Evolutionary conservation across 257 asterid genomes (phyloP), one percentile per base, ranked within the genome.

Genomic region (Coffea canephora): DNA sequence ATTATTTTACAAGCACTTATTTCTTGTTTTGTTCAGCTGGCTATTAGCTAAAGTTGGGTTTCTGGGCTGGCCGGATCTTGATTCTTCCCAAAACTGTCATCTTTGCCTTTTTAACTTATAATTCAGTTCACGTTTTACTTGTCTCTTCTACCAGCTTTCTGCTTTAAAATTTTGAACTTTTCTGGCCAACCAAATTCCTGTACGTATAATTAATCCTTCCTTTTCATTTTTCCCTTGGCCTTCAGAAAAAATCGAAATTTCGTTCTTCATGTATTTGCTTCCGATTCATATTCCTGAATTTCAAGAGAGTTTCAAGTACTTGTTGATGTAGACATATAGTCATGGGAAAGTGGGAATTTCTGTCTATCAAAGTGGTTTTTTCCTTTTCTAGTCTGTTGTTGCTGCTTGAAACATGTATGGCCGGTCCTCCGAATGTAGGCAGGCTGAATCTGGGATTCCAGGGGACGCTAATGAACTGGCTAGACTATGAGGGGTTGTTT

Each of bases 401-500:
- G 25, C 55, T 90, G 75, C 55, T 88, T 48, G 85, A 82, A 79
- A 79, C 71, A 8, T 88, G 88, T 85, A 41, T 18, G 76, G 91
- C 92, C 12, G 34, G 34, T 77, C 87, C 91, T 77, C 98, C 87
- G 74, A 83, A 75, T 8, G 80, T 61, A 65, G 99, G 97, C 72
- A 86, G 78, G 34, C 43, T 95, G 87, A 74, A 79, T 45, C 89
- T 81, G 9, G 98, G 97, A 19, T 95, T 95, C 85, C 84, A 79
- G 67, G 97, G 91, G 49, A 82, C 97, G 75, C 92, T 74, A 78
- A 93, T 93, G 98, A 77, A 67, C 69, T 95, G 87, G 88, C 85
- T 93, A 81, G 99, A 93, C 84, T 89, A 92, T 50, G 78, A 88
- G 82, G 99, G 99, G 21, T 8, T 91, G 82, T 81, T 93, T 81